A percentile compares a stretch with the other conserved stretches of the same genome.
Conservation (phyloP, 208 protist species). For the Crithidia acanthocephali region DNA sequence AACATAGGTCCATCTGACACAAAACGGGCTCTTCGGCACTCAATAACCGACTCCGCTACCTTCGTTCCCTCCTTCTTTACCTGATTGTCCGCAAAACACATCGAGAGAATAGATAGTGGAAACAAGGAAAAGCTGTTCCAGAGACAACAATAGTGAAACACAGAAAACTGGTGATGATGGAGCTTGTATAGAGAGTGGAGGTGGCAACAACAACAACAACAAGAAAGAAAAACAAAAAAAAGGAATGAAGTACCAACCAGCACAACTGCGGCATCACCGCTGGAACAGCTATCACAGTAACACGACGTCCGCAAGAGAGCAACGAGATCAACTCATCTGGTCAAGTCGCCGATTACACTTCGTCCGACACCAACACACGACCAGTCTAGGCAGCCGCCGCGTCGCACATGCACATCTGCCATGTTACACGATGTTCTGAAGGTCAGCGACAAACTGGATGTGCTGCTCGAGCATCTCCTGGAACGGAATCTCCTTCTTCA, state of each 20-base stretch:
- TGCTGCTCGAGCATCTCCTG: conserved; percentile 79
- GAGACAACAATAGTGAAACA: not conserved
- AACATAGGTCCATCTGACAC: too few species aligned
- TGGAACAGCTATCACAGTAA: not conserved
- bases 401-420: not conserved
- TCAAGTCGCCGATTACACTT: too few species aligned
- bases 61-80: conserved; percentile 1
- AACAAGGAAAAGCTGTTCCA: not conserved
- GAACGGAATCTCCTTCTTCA: conserved; percentile 83
- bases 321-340: too few species aligned
- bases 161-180: not conserved
- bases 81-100: not conserved
- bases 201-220: not conserved
- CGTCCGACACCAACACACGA: too few species aligned
- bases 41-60: too few species aligned
- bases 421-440: conserved; percentile 84
- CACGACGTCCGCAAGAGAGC: too few species aligned
- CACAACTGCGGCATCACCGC: not conserved
- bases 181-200: not conserved
- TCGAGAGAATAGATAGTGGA: not conserved
- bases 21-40: too few species aligned
- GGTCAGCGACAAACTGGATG: conserved; percentile 76
- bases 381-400: too few species aligned
- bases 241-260: too few species aligned
- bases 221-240: not conserved